phyloP scores from a whole-genome alignment of 169 alveolate species.

The Besnoitia besnoiti region DNA sequence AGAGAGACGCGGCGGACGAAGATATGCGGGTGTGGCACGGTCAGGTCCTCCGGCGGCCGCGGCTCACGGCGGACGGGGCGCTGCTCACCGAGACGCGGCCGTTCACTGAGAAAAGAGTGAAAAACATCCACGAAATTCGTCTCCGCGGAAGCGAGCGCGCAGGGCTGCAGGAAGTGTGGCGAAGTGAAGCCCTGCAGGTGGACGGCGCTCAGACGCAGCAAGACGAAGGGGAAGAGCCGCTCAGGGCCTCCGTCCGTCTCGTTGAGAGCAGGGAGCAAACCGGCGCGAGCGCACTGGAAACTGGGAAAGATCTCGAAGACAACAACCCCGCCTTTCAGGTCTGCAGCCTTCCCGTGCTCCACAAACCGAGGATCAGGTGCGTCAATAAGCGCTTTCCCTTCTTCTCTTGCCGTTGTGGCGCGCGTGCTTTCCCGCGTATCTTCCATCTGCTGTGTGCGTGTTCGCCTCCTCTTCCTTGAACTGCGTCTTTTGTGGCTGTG shows the following conservation, averaged over 20 bases:
- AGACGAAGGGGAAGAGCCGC: background rate
- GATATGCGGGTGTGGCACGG: background rate
- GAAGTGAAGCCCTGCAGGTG: background rate
- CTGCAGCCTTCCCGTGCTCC: conserved; percentile 21
- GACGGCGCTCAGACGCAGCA: background rate
- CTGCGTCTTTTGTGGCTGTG: too few species aligned
- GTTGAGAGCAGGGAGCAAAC: too few species aligned
- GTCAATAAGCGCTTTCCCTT: background rate
- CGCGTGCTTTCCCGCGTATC: background rate
- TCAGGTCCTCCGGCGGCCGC: background rate
- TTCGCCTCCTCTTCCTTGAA: too few species aligned
- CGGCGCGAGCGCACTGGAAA: background rate
- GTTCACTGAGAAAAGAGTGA: conserved; percentile 4
- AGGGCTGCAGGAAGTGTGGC: background rate
- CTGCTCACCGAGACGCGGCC: conserved; percentile 8
- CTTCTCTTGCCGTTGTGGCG: background rate
- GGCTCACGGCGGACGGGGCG: background rate
- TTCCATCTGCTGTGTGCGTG: too few species aligned
- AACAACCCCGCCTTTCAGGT: background rate
- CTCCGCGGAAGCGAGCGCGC: background rate
- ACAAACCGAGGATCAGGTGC: conserved; percentile 19
- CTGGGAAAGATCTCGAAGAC: background rate
- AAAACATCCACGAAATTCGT: conserved; percentile 1
- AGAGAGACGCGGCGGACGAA: background rate
- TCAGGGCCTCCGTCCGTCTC: too few species aligned